These are phyloP conservation scores for Tylopilus plumbeoviolaceoides DNA, from an alignment of 768 basidiomycete genomes.

Conservation along the genomic window DNA sequence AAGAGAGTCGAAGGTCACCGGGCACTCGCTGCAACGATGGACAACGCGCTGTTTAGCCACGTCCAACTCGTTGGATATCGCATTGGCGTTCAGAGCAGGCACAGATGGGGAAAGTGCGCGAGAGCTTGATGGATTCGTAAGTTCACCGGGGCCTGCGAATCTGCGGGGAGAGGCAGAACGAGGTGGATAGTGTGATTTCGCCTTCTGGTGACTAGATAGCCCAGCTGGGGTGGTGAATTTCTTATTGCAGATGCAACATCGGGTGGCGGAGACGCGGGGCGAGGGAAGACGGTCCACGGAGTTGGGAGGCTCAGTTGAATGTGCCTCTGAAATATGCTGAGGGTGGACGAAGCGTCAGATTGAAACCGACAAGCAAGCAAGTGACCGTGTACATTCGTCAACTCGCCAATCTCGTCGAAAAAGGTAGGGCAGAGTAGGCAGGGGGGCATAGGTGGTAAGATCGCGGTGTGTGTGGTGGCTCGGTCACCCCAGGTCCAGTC, in stretches of 20 bases:
- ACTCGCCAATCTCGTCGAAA: slow-evolving; percentile 16
- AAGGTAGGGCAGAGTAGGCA: slow-evolving; percentile 23
- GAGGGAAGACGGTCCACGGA: background rate
- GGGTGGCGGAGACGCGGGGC: slow-evolving; percentile 8
- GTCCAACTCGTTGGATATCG: background rate
- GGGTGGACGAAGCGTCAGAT: slow-evolving; percentile 3
- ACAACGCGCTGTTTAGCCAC: slow-evolving; percentile 1
- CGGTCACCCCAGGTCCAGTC: slow-evolving; percentile 15
- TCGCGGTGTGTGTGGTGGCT: slow-evolving; percentile 13
- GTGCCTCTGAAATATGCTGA: slow-evolving; percentile 23
- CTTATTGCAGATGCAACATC: slow-evolving; percentile 26
- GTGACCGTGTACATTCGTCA: slow-evolving; percentile 14
- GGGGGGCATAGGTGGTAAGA: slow-evolving; percentile 20
- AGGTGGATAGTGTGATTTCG: slow-evolving; percentile 19
- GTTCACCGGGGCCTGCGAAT: background rate
- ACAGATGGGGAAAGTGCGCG: slow-evolving; percentile 2
- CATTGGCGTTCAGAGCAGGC: background rate
- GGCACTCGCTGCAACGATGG: slow-evolving; percentile 21
- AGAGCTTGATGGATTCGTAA: slow-evolving; percentile 1
- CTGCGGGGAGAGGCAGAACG: slow-evolving; percentile 5
- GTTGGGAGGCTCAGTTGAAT: slow-evolving; percentile 7
- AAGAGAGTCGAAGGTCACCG: slow-evolving; percentile 12
- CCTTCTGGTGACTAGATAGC: slow-evolving; percentile 20
- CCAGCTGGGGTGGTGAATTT: slow-evolving; percentile 17
- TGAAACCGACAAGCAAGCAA: background rate